These are phyloP conservation scores for Globisporangium radiosum DNA, from an alignment of 352 stramenopile genomes.

Conservation along the genomic window DNA sequence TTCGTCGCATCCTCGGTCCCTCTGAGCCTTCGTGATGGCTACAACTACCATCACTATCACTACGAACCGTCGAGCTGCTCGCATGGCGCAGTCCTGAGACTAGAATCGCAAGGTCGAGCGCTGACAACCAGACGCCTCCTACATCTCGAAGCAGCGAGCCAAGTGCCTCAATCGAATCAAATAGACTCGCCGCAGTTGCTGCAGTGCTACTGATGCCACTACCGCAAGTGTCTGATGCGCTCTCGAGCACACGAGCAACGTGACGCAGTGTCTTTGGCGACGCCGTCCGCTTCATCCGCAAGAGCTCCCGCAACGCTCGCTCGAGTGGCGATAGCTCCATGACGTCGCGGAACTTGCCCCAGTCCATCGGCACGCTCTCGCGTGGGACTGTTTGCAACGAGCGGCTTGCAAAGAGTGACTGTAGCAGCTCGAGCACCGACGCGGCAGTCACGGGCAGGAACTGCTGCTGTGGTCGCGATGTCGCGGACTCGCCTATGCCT, in stretches of 20 bases:
- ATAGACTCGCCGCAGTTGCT: neutral
- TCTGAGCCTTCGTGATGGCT: no score
- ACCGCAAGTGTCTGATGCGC: no score
- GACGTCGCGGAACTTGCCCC: constrained; percentile 15
- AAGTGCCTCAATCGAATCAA: constrained; percentile 3
- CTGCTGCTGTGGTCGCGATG: neutral
- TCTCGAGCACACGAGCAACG: no score
- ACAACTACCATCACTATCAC: no score
- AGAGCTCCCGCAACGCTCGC: constrained; percentile 4
- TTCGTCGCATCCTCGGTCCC: neutral
- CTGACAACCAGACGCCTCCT: neutral
- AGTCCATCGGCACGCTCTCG: constrained; percentile 6
- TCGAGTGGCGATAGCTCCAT: constrained; percentile 17
- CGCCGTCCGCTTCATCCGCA: constrained; percentile 2
- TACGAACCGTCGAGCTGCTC: neutral
- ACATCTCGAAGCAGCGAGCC: neutral
- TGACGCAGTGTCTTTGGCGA: neutral
- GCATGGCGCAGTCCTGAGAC: constrained; percentile 8
- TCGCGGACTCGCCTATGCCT: neutral
- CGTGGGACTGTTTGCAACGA: neutral
- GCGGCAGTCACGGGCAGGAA: constrained; percentile 5
- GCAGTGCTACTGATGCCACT: neutral
- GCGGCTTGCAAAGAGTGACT: constrained; percentile 1
- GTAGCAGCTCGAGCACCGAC: neutral
- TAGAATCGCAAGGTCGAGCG: constrained; percentile 8